A percentile compares a stretch with the other conserved stretches of the same genome.
Evolutionary conservation across 768 basidiomycete species (phyloP).

Genomic region (Tulasnella sp.): DNA sequence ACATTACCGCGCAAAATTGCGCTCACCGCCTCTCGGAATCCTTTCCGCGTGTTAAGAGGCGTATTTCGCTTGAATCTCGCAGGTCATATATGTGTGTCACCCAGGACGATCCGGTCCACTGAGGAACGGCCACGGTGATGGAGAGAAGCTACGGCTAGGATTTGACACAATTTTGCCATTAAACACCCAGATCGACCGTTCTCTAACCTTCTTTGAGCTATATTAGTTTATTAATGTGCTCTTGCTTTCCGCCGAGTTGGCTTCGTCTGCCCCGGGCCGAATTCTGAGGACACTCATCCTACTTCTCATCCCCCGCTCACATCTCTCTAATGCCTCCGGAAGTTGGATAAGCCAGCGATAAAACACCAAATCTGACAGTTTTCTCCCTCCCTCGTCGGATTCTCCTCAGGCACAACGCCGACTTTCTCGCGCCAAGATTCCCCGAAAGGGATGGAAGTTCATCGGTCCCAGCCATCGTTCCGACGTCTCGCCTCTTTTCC

Average conservation of each 20-base stretch:
- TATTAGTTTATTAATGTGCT: background rate
- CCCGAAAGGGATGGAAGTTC: background rate
- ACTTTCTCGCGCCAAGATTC: background rate
- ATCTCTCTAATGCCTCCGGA: background rate
- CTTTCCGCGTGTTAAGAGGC: background rate
- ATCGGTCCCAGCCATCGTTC: background rate
- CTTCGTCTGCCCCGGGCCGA: background rate
- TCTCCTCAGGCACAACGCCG: background rate
- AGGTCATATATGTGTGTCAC: background rate
- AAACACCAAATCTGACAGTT: constrained; percentile 4
- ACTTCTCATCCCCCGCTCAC: background rate
- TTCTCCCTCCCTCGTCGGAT: background rate
- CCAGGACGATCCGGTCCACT: background rate
- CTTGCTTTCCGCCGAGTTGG: background rate
- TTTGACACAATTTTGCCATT: background rate
- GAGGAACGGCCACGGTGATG: background rate
- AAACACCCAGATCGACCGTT: background rate
- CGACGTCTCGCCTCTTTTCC: background rate
- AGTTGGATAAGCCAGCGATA: background rate
- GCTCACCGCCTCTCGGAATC: too few relatives aligned
- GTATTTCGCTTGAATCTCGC: background rate
- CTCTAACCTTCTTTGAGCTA: background rate
- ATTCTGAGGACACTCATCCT: background rate
- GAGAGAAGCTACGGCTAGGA: background rate
- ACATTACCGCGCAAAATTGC: too few relatives aligned